These are phyloP conservation scores for Linnemannia schmuckeri DNA, from an alignment of 192 early-diverging fungal genomes.

Conservation along the genomic window DNA sequence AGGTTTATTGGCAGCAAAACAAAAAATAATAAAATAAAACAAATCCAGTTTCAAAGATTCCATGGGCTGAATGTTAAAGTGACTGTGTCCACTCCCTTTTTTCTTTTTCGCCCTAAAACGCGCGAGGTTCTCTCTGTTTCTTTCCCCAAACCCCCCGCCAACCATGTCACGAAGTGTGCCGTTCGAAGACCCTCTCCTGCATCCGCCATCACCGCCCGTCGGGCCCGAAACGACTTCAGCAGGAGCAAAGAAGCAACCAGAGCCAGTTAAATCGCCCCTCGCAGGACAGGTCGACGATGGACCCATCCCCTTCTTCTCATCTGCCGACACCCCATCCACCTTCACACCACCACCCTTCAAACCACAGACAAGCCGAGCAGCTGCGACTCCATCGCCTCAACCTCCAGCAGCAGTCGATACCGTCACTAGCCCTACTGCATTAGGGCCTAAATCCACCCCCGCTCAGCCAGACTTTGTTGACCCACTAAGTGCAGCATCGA, in stretches of 20 bases:
- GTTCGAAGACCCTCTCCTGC: constrained; percentile 48
- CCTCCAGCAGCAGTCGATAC: background rate
- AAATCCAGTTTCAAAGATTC: background rate
- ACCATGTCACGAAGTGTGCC: constrained; percentile 49
- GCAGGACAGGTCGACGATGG: constrained; percentile 38
- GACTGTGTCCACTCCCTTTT: background rate
- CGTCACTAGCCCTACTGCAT: background rate
- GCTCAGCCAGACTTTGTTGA: constrained; percentile 24
- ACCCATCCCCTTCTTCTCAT: constrained; percentile 39
- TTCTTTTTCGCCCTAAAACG: background rate
- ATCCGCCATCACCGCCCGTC: constrained; percentile 44
- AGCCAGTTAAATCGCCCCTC: background rate
- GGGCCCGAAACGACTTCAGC: background rate
- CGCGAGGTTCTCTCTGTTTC: background rate
- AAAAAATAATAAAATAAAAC: background rate
- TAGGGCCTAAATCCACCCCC: background rate
- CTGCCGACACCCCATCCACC: constrained; percentile 14
- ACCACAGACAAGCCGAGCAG: background rate
- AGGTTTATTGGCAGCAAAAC: background rate
- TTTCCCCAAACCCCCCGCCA: background rate
- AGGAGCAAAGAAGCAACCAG: background rate
- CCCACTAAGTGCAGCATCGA: constrained; percentile 23
- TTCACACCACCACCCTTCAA: constrained; percentile 34
- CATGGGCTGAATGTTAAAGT: background rate
- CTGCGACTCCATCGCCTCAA: background rate